A percentile compares a stretch with the other conserved stretches of the same genome.
Evolutionary conservation across 345 rosid genomes (phyloP).

Genomic region (Syzygium aqueum): DNA sequence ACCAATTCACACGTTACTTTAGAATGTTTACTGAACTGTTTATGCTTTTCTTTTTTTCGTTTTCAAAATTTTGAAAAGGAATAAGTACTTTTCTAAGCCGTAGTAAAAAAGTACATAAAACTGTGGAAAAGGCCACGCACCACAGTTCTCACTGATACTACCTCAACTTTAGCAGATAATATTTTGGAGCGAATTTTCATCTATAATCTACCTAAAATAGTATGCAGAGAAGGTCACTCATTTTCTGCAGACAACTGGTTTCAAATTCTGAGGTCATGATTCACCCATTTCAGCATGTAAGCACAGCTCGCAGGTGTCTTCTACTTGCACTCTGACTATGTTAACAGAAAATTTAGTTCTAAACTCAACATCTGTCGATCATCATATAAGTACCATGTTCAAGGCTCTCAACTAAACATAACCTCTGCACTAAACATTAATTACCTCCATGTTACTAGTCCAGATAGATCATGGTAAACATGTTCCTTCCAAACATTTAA

Average conservation of each 20-base stretch:
- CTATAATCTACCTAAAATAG: neutral
- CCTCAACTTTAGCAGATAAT: neutral
- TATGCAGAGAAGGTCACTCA: neutral
- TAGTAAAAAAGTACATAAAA: neutral
- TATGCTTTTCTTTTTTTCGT: neutral
- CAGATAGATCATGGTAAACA: neutral
- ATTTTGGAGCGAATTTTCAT: neutral
- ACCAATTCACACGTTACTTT: no score
- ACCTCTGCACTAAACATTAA: neutral
- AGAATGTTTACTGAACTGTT: neutral
- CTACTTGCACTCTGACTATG: neutral
- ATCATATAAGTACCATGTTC: neutral
- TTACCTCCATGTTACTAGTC: neutral
- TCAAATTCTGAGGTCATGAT: neutral
- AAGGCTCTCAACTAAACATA: neutral
- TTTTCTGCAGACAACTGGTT: neutral
- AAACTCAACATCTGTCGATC: neutral
- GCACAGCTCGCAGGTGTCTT: neutral
- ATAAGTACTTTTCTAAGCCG: neutral
- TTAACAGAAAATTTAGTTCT: neutral
- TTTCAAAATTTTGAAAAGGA: neutral
- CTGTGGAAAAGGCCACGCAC: neutral
- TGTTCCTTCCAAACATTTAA: neutral
- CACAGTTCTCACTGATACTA: neutral
- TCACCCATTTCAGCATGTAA: neutral